Evolutionary conservation across 1,284 basidiomycete genomes (phyloP).

Genomic region (Neolentinus lepideus): DNA sequence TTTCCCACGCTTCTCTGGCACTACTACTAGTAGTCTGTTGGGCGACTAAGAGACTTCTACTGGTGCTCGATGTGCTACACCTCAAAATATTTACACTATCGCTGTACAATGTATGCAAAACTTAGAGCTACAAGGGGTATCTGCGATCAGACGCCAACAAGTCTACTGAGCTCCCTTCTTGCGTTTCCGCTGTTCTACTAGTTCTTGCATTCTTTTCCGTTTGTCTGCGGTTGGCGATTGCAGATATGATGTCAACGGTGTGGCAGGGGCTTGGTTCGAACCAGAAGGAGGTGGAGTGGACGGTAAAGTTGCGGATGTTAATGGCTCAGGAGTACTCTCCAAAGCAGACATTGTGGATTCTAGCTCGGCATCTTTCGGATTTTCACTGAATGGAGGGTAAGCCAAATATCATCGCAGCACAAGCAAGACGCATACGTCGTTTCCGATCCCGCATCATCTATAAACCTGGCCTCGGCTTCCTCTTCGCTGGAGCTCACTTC

Average conservation of each 20-base stretch:
- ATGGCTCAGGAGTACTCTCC: background rate
- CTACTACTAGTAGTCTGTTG: too few species aligned
- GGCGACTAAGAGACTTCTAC: background rate
- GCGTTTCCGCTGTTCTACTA: constrained; percentile 19
- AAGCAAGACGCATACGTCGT: constrained; percentile 8
- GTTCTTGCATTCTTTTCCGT: constrained; percentile 26
- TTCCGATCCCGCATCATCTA: constrained; percentile 23
- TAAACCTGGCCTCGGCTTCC: constrained; percentile 33
- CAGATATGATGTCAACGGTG: constrained; percentile 19
- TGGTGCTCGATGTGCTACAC: too few species aligned
- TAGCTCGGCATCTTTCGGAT: background rate
- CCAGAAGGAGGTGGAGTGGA: constrained; percentile 3
- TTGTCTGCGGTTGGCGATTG: constrained; percentile 28
- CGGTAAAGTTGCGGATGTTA: constrained; percentile 2
- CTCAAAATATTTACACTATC: background rate
- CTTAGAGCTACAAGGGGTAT: too few species aligned
- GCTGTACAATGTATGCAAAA: background rate
- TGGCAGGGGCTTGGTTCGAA: background rate
- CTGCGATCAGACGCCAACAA: background rate
- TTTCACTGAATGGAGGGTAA: background rate
- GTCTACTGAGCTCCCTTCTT: constrained; percentile 5
- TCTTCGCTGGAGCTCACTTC: constrained; percentile 33
- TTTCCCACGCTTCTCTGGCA: background rate
- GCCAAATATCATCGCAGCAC: background rate
- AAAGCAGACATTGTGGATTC: background rate